A percentile compares a stretch with the other conserved stretches of the same genome.
phyloP scores from a whole-genome alignment of 1,139 yeast genomes.

The Candida mesenterica region DNA sequence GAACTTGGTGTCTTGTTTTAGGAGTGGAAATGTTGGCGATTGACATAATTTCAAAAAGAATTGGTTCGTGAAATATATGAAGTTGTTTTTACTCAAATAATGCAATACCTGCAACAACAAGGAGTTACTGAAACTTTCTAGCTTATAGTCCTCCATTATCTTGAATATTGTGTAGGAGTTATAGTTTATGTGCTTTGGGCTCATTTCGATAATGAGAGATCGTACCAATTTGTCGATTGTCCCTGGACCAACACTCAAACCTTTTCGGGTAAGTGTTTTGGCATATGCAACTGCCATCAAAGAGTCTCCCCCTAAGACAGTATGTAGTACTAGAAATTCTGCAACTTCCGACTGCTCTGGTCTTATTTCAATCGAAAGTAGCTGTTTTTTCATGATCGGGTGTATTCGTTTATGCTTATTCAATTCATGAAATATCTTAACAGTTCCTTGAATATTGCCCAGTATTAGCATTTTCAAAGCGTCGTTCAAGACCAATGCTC shows the following conservation, averaged over 20 bases:
- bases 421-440: constrained; percentile 9
- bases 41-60: constrained; percentile 2
- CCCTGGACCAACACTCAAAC: constrained; percentile 4
- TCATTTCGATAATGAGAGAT: constrained; percentile 11
- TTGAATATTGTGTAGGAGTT: constrained; percentile 13
- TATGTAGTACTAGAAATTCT: constrained; percentile 11
- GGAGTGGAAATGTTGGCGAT: background rate
- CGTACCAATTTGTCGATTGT: constrained; percentile 7
- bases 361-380: background rate
- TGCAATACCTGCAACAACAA: constrained; percentile 5
- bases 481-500: constrained; percentile 21
- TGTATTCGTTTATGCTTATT: constrained; percentile 3
- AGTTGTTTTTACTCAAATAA: constrained; percentile 10
- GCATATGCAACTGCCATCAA: constrained; percentile 22
- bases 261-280: constrained; percentile 4
- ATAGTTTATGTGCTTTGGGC: constrained; percentile 9
- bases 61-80: constrained; percentile 15
- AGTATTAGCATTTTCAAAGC: constrained; percentile 13
- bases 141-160: constrained; percentile 8
- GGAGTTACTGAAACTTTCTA: background rate
- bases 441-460: constrained; percentile 10
- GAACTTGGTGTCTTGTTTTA: constrained; percentile 1
- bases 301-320: constrained; percentile 21
- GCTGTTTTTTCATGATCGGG: constrained; percentile 1
- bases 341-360: constrained; percentile 5